These are phyloP conservation scores for Pholiota microspora DNA, from an alignment of 768 basidiomycete genomes.

Conservation along the genomic window DNA sequence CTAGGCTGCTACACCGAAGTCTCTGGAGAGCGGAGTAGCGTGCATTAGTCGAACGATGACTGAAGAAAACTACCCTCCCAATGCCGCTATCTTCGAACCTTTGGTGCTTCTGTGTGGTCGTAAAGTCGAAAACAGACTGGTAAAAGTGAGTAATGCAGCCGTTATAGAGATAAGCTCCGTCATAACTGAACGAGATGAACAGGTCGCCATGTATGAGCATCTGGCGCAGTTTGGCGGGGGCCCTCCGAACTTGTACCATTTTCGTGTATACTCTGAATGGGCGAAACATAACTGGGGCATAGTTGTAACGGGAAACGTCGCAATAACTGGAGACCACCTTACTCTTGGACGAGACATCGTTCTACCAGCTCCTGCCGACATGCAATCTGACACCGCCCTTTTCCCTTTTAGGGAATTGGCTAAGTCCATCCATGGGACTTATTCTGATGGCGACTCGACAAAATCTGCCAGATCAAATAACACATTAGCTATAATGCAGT, in stretches of 20 bases:
- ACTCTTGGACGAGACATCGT: slow-evolving; percentile 70
- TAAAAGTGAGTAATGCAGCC: slow-evolving; percentile 42
- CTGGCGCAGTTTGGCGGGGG: slow-evolving; percentile 65
- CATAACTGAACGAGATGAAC: background rate
- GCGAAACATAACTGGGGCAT: slow-evolving; percentile 80
- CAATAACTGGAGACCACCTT: slow-evolving; percentile 62
- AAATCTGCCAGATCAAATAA: slow-evolving; percentile 7
- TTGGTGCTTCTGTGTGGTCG: slow-evolving; percentile 38
- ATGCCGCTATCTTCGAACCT: slow-evolving; percentile 17
- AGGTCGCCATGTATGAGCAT: slow-evolving; percentile 94
- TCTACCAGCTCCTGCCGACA: slow-evolving; percentile 35
- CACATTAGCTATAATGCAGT: slow-evolving; percentile 72
- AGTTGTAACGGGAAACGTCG: slow-evolving; percentile 84
- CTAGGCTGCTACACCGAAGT: too few species aligned
- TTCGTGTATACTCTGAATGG: slow-evolving; percentile 73
- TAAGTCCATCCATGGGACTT: slow-evolving; percentile 42
- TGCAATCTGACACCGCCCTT: slow-evolving; percentile 31
- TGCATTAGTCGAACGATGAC: background rate
- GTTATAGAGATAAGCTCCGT: background rate
- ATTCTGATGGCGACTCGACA: background rate
- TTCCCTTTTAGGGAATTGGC: slow-evolving; percentile 52
- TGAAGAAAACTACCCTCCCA: background rate
- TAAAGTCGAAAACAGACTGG: slow-evolving; percentile 45
- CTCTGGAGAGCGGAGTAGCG: too few species aligned
- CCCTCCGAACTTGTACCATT: slow-evolving; percentile 64